phyloP scores from a whole-genome alignment of 139 green algal species.

The Yamagishiella unicocca region DNA sequence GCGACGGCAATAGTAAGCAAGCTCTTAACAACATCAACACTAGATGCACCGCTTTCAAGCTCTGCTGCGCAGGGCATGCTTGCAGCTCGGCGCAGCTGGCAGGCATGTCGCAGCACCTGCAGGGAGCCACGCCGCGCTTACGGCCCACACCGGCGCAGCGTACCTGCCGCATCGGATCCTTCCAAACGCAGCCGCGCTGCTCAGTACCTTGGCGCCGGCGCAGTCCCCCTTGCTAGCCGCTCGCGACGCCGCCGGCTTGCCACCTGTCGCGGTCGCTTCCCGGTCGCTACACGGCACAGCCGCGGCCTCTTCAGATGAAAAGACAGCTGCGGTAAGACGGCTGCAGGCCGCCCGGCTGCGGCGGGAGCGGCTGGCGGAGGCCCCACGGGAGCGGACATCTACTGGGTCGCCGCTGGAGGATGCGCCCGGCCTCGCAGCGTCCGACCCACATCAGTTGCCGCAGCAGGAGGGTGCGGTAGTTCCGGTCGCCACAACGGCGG shows the following conservation, averaged over 20 bases:
- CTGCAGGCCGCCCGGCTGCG: slow-evolving; percentile 1
- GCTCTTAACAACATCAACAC: not conserved
- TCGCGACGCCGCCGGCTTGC: not conserved
- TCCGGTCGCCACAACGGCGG: not conserved
- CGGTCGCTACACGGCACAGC: not conserved
- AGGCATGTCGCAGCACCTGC: not conserved
- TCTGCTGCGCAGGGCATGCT: slow-evolving; percentile 1
- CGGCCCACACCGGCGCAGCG: not conserved
- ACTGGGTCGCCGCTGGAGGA: not conserved
- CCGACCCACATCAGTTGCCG: not conserved
- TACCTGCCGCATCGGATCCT: not conserved
- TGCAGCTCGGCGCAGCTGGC: not conserved
- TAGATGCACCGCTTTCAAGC: not conserved
- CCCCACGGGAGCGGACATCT: not conserved
- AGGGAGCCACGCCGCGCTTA: too few species aligned
- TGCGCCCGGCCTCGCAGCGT: not conserved
- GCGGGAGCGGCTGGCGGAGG: slow-evolving; percentile 11
- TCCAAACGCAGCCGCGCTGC: not conserved
- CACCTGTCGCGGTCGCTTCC: not conserved
- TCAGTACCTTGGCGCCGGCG: not conserved
- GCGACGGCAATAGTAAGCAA: slow-evolving; percentile 7
- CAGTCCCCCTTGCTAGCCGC: not conserved
- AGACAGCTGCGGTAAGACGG: not conserved
- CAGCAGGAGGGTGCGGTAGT: slow-evolving; percentile 19
- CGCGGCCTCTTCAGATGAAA: not conserved